Evolutionary conservation across 208 protist species (phyloP), one percentile per base, ranked within the genome.

Genomic region (Crithidia thermophila): DNA sequence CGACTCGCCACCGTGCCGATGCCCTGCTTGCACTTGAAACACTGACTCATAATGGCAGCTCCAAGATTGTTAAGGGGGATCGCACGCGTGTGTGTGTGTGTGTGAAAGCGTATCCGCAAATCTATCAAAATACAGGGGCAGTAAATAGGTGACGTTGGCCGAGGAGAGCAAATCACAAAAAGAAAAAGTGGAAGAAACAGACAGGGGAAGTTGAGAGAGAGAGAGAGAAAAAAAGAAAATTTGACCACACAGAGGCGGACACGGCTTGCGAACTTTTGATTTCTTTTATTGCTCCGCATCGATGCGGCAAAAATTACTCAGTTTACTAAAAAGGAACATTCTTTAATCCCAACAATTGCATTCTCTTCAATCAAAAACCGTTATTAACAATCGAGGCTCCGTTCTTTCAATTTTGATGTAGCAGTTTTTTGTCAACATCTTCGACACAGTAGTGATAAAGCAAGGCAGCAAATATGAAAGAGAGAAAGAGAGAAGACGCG

Each of bases 21-120:
- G 30, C 74, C 66, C 16, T 70, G 47, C 42, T 76, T 77, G 65
- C 90, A 95, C 66, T 94, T 94, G 69, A 95, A 95, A 58, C 90
- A 95, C 33, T 51, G 20, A 14, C 37, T 58, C 52, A 75, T 74
- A 2, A 30, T 59, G 11, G n/a, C n/a, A n/a, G n/a, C n/a, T n/a
- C n/a, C n/a, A n/a, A 39, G 16, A 59, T 55, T 3, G 49, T 21
- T 25, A 27, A 14, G 9, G 49, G 34, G 51, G 25, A n/a, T 2
- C 23, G 51, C 6, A 56, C 13, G 59, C 30, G 9, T 14, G 34
- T 39, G 34, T 39, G 34, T 39, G 34, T 39, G 34, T 39, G 34
- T 39, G 34, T 39, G 34, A 14, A 11, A 14, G 34, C 11, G 34
- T 39, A 11, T 50, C 27, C n/a, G 18, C 28, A 23, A 23, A 30